Base-by-base conservation (phyloP, 805 yeast genomes). In the Starmera amethionina region DNA sequence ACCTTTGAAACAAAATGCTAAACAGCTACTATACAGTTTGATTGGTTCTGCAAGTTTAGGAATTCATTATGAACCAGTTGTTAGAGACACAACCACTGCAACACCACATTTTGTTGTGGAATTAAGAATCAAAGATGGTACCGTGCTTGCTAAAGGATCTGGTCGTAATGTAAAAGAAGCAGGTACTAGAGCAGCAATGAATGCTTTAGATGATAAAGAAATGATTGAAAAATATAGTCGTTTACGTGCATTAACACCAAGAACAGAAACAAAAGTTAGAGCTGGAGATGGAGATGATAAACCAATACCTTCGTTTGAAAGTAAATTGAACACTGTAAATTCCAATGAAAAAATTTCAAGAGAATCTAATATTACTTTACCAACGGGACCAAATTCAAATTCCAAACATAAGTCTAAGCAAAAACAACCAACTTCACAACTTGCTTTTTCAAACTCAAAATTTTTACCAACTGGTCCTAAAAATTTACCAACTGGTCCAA, bases 181-280 rank as follows among this genome's bases (percentile, higher is more conserved):
- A 0, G 93, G 96, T 0, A 59, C 75, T 18, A 66, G 81, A 41
- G 96, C 97, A 0, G 98, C 98, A 0, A 81, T 80, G 79, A 65
- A 68, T 39, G 96, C 90, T 0, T 63, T 90, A 36, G 60, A 63
- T 10, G 77, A 85, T 46, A 72, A 71, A 34, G 64, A 63, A 0
- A 42, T 75, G 28, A 65, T 87, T 36, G 89, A 82, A 44, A 79
- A 79, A 50, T 85, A 73, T 55, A 75, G 77, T 12, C 66, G 67
- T 33, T 44, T 69, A 16, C 65, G 95, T 44, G 70, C 79, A n/a
- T 54, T 67, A 12, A 65, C 68, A 13, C 79, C 79, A 27, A 66
- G 72, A 47, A 62, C 54, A 1, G 45, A 39, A 18, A 48, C 59
- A 1, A 35, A 13, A 8, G 28, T 30, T 1, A 46, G 32, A 13